Percentiles rank a stretch among this genome's conserved stretches.
phyloP scores from a whole-genome alignment of 1,284 basidiomycete species.

The Rhodotorula sp. region DNA sequence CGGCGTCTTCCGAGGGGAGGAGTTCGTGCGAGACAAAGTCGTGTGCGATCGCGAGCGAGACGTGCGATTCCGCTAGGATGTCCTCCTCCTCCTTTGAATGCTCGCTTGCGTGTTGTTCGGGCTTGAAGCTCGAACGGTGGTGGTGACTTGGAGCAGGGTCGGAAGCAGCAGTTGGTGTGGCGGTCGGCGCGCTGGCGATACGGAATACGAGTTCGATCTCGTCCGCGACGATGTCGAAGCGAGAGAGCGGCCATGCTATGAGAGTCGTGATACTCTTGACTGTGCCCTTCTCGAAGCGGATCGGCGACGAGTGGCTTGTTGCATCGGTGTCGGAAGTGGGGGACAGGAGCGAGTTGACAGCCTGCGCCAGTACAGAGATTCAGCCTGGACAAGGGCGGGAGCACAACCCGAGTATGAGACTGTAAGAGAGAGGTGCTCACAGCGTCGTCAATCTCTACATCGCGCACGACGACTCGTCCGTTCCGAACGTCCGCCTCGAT shows the following conservation, averaged over 20 bases:
- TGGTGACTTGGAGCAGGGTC: conserved; percentile 11
- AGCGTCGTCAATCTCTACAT: conserved; percentile 55
- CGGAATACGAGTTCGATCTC: conserved; percentile 66
- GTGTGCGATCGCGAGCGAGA: conserved; percentile 64
- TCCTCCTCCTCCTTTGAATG: background rate
- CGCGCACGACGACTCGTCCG: conserved; percentile 79
- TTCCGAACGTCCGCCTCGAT: conserved; percentile 89
- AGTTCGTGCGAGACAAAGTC: conserved; percentile 81
- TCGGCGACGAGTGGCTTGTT: conserved; percentile 58
- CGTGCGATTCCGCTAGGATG: conserved; percentile 69
- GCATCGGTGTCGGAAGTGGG: conserved; percentile 42
- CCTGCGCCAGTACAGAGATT: conserved; percentile 54
- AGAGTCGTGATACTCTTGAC: conserved; percentile 67
- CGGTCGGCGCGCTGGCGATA: conserved; percentile 48
- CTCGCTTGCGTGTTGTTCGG: background rate
- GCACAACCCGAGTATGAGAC: background rate
- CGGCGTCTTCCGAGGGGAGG: conserved; percentile 65
- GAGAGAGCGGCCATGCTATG: conserved; percentile 48
- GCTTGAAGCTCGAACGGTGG: background rate
- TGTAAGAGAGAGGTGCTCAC: background rate
- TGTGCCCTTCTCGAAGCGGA: conserved; percentile 64
- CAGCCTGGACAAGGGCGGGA: background rate
- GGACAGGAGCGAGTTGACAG: conserved; percentile 69
- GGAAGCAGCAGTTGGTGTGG: background rate
- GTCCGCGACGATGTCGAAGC: conserved; percentile 38